These are phyloP conservation scores for Pyrenophora graminea DNA, from an alignment of 2,329 filamentous ascomycete genomes.

Conservation along the genomic window DNA sequence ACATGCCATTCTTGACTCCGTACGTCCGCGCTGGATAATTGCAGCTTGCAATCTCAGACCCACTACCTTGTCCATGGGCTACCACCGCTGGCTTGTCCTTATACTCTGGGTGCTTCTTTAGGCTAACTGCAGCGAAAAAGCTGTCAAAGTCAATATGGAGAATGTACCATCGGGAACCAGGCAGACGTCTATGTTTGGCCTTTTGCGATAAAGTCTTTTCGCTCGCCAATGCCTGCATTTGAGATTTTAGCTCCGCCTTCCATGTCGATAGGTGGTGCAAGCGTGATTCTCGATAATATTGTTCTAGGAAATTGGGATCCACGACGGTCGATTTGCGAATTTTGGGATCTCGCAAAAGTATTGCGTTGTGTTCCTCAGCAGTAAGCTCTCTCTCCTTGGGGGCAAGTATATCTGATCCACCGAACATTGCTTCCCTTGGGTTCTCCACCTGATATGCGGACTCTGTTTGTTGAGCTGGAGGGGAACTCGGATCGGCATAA, in stretches of 20 bases:
- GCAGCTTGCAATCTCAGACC: constrained; percentile 95
- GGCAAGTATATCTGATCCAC: background rate
- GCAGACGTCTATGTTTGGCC: constrained; percentile 57
- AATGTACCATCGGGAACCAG: constrained; percentile 75
- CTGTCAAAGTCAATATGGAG: constrained; percentile 98
- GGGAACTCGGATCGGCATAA: constrained; percentile 26
- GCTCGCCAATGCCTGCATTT: constrained; percentile 77
- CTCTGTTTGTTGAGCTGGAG: constrained; percentile 11
- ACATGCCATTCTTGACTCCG: constrained; percentile 97
- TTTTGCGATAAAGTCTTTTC: constrained; percentile 65
- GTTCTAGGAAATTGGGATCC: constrained; percentile 89
- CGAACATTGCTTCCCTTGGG: constrained; percentile 4
- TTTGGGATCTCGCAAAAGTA: constrained; percentile 79
- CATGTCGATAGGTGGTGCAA: constrained; percentile 94
- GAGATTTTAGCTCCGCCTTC: constrained; percentile 92
- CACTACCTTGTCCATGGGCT: constrained; percentile 81
- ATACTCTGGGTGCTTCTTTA: constrained; percentile 75
- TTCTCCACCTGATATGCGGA: constrained; percentile 11
- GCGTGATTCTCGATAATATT: constrained; percentile 93
- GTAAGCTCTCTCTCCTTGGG: constrained; percentile 60
- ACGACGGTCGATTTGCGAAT: constrained; percentile 87
- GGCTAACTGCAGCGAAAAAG: constrained; percentile 94
- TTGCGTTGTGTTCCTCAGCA: constrained; percentile 89
- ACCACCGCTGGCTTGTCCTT: constrained; percentile 82
- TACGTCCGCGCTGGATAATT: constrained; percentile 88